Base-by-base conservation (phyloP, 306 rosid genomes). In the Pachyrhizus erosus region DNA sequence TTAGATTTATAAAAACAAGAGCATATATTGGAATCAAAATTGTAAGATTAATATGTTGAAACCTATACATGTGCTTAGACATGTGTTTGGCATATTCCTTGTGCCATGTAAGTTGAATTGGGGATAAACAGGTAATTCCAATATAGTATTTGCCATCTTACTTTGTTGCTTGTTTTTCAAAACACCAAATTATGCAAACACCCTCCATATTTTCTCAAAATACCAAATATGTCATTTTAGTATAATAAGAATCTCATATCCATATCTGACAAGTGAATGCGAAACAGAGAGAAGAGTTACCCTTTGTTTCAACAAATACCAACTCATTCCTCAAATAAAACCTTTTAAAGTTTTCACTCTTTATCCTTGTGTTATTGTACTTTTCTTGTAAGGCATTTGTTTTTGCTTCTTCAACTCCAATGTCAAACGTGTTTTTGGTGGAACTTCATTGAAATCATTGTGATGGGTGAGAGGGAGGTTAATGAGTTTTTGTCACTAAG, bases 391-490 rank as follows among this genome's bases (percentile, higher is more conserved):
- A 27, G 39, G n/a, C 67, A 21, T 14, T 69, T 34, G 8, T 23
- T 39, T 67, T 40, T 17, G 51, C 55, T 20, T 48, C 24, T 67
- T 65, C 5, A n/a, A 23, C 23, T 51, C 21, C 57, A 51, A n/a
- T 3, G 0, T 51, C 40, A 27, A 27, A 13, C 9, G 37, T 11
- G 70, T 43, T 62, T 62, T 29, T 15, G 23, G 15, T 46, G 21
- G 67, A 65, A 71, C 72, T 66, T 18, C 76, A 12, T 67, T 37
- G n/a, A 12, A 49, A 51, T 55, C 34, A 18, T 17, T 39, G 17
- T 24, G 24, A 3, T 14, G 42, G 69, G 64, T 54, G 29, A 9
- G 65, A 57, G 61, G 64, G 73, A 81, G 74, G 85, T 86, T 91
- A 69, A 69, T 31, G 87, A 45, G 45, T 46, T 79, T 67, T 70